Conservation (phyloP, 2,329 filamentous ascomycete genomes). For the Curvularia sp. region DNA sequence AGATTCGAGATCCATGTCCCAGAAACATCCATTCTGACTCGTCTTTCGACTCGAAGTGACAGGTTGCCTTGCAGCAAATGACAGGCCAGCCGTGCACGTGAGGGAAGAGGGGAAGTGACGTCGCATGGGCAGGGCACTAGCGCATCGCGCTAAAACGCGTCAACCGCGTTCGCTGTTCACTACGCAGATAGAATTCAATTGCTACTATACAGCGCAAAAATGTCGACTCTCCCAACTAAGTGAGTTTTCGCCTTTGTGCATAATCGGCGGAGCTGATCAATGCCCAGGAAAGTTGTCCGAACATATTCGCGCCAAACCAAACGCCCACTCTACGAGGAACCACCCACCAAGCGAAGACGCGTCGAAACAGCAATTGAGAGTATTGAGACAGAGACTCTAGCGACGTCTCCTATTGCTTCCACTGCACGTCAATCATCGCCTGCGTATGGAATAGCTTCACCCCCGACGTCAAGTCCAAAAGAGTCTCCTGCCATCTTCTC, state of each 20-base stretch:
- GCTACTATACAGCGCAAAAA: constrained; percentile 21
- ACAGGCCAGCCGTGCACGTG: neutral
- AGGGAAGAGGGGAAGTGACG: constrained; percentile 17
- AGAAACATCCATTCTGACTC: neutral
- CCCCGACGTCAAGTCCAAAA: constrained; percentile 44
- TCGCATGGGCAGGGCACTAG: constrained; percentile 21
- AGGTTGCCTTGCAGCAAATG: neutral
- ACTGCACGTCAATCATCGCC: constrained; percentile 9
- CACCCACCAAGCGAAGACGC: constrained; percentile 49
- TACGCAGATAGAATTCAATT: constrained; percentile 13
- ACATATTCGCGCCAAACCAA: constrained; percentile 50
- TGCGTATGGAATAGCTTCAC: constrained; percentile 21
- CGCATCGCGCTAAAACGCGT: constrained; percentile 39
- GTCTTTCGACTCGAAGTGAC: neutral
- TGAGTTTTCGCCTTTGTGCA: constrained; percentile 17
- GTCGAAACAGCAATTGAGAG: constrained; percentile 30
- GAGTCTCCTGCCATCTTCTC: constrained; percentile 49
- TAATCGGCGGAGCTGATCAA: constrained; percentile 23
- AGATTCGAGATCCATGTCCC: neutral
- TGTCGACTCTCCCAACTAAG: constrained; percentile 38
- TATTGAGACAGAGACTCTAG: constrained; percentile 11
- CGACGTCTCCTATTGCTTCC: constrained; percentile 12
- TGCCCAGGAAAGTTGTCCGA: constrained; percentile 37
- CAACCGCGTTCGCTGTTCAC: constrained; percentile 22
- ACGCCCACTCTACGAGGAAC: constrained; percentile 40